Conservation (phyloP, 2,329 filamentous ascomycete species). For the Penicillium aurantiogriseum region DNA sequence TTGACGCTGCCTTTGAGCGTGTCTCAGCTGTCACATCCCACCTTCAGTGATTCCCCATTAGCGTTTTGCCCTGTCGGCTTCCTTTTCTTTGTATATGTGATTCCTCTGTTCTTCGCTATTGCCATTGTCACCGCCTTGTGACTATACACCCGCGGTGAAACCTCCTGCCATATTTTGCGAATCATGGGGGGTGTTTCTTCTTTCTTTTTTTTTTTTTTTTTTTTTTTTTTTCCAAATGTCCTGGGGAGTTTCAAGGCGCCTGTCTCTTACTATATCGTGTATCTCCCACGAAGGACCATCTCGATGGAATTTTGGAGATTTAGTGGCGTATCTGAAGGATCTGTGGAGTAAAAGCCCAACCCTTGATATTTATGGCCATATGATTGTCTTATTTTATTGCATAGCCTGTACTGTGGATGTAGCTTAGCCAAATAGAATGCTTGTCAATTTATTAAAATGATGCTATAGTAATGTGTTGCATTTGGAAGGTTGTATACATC, state of each 20-base stretch:
- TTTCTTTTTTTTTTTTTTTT: neutral
- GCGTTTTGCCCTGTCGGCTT: conserved; percentile 20
- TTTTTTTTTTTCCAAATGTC: conserved; percentile 3
- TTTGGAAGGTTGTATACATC: neutral
- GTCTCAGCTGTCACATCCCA: conserved; percentile 42
- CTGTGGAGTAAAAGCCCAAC: conserved; percentile 20
- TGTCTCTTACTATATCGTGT: conserved; percentile 15
- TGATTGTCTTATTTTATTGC: conserved; percentile 3
- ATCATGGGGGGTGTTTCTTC: conserved; percentile 1
- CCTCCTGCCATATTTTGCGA: conserved; percentile 14
- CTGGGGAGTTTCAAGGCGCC: conserved; percentile 23
- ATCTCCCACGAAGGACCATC: conserved; percentile 15
- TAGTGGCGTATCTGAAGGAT: conserved; percentile 17
- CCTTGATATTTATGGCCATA: conserved; percentile 10
- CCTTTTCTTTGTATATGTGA: conserved; percentile 25
- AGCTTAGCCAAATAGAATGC: conserved; percentile 14
- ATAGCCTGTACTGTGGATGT: conserved; percentile 10
- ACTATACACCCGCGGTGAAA: conserved; percentile 16
- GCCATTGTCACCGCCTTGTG: conserved; percentile 18
- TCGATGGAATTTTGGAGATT: conserved; percentile 21
- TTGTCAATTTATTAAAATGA: neutral
- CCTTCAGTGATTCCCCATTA: conserved; percentile 37
- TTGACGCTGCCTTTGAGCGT: conserved; percentile 45
- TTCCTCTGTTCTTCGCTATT: conserved; percentile 6
- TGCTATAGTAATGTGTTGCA: neutral